Evolutionary conservation across 345 rosid species (phyloP).

Genomic region (Rhodomyrtus tomentosa): DNA sequence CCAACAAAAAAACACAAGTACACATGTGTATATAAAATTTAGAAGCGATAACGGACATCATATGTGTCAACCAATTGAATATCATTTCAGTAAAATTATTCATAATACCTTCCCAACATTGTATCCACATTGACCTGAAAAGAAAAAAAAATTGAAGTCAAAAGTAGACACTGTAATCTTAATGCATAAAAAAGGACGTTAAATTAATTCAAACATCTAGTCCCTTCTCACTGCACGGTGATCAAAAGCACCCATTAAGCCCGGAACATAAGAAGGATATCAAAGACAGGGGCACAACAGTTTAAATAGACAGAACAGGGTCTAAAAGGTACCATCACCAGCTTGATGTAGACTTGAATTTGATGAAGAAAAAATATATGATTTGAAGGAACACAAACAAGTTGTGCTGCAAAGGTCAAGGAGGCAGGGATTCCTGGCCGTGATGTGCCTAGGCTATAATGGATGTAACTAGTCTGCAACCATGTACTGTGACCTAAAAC

Average conservation of each 20-base stretch:
- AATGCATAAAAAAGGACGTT: neutral
- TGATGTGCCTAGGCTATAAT: neutral
- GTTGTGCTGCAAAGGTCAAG: neutral
- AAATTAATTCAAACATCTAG: neutral
- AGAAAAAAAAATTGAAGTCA: constrained; percentile 2
- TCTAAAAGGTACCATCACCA: neutral
- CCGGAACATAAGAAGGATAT: neutral
- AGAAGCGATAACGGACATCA: neutral
- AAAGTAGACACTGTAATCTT: neutral
- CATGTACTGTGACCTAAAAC: neutral
- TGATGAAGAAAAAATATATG: neutral
- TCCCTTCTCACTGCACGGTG: neutral
- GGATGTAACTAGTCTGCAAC: neutral
- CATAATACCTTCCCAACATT: constrained; percentile 58
- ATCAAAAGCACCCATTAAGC: neutral
- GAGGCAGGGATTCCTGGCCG: neutral
- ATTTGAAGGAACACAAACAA: neutral
- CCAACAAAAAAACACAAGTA: neutral
- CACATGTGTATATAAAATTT: no score
- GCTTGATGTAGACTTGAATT: neutral
- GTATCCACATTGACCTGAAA: constrained; percentile 76
- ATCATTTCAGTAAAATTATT: neutral
- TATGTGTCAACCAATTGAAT: neutral
- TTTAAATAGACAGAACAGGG: neutral
- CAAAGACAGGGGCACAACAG: neutral